Evolutionary conservation across 805 yeast genomes (phyloP).

Genomic region (Nakazawaea anatomiae): DNA sequence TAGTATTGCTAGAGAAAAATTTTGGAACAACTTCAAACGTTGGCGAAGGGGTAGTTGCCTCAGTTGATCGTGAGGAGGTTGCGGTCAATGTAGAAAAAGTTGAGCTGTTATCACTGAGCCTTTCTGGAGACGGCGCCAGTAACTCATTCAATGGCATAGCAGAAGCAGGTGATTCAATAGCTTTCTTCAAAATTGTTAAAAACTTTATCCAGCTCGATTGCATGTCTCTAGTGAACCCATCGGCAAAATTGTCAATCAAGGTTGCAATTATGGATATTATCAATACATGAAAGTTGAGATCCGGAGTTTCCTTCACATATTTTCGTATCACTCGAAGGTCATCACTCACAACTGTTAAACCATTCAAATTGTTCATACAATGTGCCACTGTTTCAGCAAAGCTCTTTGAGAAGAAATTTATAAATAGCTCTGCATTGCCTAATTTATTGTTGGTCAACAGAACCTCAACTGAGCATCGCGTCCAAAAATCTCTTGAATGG

Average conservation of each 20-base stretch:
- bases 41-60: too few species aligned
- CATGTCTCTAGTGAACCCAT: conserved; percentile 1
- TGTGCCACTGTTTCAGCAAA: not conserved
- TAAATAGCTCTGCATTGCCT: not conserved
- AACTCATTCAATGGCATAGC: not conserved
- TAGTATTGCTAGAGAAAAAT: too few species aligned
- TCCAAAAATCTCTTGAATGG: conserved; percentile 5
- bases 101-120: too few species aligned
- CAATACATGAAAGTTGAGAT: not conserved
- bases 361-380: not conserved
- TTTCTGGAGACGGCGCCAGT: not conserved
- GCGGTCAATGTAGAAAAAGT: too few species aligned
- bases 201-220: conserved; percentile 4
- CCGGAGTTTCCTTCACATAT: not conserved
- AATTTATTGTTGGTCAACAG: conserved; percentile 1
- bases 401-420: not conserved
- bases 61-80: too few species aligned
- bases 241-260: conserved; percentile 10
- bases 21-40: too few species aligned
- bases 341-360: not conserved
- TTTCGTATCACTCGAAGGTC: not conserved
- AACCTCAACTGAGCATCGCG: conserved; percentile 2
- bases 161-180: not conserved
- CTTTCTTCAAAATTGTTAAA: not conserved
- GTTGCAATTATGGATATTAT: not conserved